These are phyloP conservation scores for Crucihimalaya himalaica DNA, from an alignment of 345 rosid genomes.

Conservation along the genomic window DNA sequence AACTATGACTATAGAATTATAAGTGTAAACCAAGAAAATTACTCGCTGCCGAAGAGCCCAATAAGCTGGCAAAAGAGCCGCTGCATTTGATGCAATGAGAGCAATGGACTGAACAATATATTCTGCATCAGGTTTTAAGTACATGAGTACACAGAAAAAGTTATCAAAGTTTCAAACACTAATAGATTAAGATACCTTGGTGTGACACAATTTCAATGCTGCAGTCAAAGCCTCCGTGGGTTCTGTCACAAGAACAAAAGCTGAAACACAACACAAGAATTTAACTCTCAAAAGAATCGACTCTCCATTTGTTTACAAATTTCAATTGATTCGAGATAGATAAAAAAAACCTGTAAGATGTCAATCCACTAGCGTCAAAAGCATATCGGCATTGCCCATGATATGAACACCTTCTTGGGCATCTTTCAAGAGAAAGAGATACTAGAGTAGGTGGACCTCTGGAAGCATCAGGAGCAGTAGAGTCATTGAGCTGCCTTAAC, in stretches of 20 bases:
- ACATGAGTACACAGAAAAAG: constrained; percentile 30
- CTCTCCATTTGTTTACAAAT: constrained; percentile 3
- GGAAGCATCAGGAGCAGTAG: constrained; percentile 31
- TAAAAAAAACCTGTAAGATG: constrained; percentile 66
- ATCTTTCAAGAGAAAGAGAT: constrained; percentile 87
- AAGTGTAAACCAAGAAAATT: constrained; percentile 30
- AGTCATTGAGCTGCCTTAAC: constrained; percentile 54
- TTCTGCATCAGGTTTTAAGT: constrained; percentile 53
- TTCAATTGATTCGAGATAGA: background rate
- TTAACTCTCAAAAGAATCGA: constrained; percentile 4
- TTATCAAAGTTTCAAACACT: constrained; percentile 3
- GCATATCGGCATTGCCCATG: constrained; percentile 75
- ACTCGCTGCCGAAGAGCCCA: constrained; percentile 91
- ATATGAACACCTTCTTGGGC: constrained; percentile 82
- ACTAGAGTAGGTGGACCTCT: constrained; percentile 53
- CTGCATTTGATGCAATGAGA: constrained; percentile 86
- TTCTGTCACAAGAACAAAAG: constrained; percentile 84
- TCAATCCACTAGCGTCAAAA: constrained; percentile 90
- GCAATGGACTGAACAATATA: constrained; percentile 77
- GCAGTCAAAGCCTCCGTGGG: constrained; percentile 97
- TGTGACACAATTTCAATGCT: constrained; percentile 76
- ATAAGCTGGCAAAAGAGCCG: constrained; percentile 85
- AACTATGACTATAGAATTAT: background rate
- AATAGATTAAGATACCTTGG: constrained; percentile 50
- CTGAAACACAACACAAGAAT: constrained; percentile 54